These are phyloP conservation scores for Porcisia hertigi DNA, from an alignment of 208 protist species.

Conservation along the genomic window DNA sequence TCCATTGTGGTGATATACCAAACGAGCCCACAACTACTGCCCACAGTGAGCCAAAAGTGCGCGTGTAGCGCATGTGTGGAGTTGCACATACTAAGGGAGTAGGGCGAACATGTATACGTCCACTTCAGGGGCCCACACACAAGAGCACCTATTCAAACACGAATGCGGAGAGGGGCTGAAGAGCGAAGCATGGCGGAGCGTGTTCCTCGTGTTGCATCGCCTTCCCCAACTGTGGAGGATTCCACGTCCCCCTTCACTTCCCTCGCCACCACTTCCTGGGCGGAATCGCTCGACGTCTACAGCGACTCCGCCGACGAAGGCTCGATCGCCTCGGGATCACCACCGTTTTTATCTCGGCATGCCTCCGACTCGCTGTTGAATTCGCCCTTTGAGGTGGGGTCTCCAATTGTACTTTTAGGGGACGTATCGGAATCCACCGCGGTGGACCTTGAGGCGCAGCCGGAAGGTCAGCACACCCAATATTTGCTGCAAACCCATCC, in stretches of 20 bases:
- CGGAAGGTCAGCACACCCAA: neutral
- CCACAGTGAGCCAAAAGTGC: neutral
- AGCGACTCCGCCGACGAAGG: conserved; percentile 2
- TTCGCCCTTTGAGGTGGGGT: neutral
- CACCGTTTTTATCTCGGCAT: neutral
- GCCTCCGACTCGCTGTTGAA: neutral
- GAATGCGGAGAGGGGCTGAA: neutral
- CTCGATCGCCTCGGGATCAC: neutral
- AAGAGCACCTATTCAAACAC: neutral
- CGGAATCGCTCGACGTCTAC: neutral
- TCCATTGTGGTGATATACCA: neutral
- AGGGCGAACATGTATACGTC: neutral
- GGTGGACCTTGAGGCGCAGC: neutral
- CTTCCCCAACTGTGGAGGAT: neutral
- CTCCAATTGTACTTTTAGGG: neutral
- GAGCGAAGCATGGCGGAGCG: neutral
- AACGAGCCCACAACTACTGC: neutral
- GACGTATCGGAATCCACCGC: neutral
- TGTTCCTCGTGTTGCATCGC: neutral
- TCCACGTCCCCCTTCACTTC: conserved; percentile 6
- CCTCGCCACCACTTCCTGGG: neutral
- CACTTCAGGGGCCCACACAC: neutral
- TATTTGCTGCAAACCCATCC: neutral
- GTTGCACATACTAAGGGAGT: neutral
- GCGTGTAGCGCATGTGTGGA: neutral